Evolutionary conservation across 108 stramenopile species (phyloP).

Genomic region (Thalassiosira profunda): DNA sequence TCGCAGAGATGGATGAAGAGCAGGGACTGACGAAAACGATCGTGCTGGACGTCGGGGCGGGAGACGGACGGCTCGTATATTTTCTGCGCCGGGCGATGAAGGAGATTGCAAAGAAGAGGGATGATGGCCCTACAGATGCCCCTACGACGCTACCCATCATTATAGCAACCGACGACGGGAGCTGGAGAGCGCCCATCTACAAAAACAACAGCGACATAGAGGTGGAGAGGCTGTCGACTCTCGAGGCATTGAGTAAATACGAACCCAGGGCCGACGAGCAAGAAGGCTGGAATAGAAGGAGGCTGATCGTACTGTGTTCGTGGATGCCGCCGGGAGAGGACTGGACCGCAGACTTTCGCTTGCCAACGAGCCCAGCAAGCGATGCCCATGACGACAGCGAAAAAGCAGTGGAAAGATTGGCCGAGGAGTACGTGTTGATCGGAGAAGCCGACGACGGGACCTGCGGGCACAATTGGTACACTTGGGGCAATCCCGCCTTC

Average conservation of each 20-base stretch:
- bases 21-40: conserved; percentile 29
- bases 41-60: conserved; percentile 85
- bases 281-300: conserved; percentile 12
- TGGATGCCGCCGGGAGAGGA: conserved; percentile 90
- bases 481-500: conserved; percentile 79
- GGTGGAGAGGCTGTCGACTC: conserved; percentile 62
- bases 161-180: conserved; percentile 82
- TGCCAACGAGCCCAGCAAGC: conserved; percentile 2
- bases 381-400: neutral
- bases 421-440: conserved; percentile 86
- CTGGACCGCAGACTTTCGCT: conserved; percentile 79
- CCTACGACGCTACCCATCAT: conserved; percentile 33
- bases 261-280: conserved; percentile 4
- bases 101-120: conserved; percentile 17
- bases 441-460: conserved; percentile 86
- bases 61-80: conserved; percentile 78
- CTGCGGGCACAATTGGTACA: conserved; percentile 83
- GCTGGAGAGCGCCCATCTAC: conserved; percentile 66
- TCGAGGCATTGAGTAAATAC: conserved; percentile 68
- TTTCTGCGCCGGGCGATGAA: conserved; percentile 59
- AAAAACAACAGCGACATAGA: conserved; percentile 8
- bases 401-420: conserved; percentile 16
- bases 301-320: conserved; percentile 74
- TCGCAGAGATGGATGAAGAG: conserved; percentile 23
- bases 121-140: neutral